phyloP scores from a whole-genome alignment of 305 asterid genomes.

The Fraxinus platypoda region DNA sequence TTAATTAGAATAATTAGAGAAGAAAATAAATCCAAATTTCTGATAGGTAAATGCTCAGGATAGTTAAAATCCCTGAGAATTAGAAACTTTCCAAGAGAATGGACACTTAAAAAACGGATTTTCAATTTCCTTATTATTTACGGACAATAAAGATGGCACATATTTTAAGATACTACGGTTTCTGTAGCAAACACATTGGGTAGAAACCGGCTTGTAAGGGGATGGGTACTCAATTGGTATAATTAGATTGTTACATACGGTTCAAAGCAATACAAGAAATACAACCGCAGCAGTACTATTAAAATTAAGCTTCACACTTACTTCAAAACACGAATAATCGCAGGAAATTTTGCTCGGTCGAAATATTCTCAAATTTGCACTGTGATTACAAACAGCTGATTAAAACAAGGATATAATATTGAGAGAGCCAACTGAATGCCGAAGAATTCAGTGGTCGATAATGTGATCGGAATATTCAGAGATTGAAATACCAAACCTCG shows the following conservation, averaged over 20 bases:
- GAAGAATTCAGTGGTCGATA: not conserved
- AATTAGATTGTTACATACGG: not conserved
- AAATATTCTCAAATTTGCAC: constrained; percentile 28
- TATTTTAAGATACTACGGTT: not conserved
- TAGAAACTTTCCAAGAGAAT: not conserved
- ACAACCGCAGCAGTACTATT: not conserved
- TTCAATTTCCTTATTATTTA: too few species aligned
- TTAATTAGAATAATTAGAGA: not conserved
- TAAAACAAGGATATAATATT: not conserved
- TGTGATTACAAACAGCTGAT: constrained; percentile 20
- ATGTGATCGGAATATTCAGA: not conserved
- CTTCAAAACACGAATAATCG: constrained; percentile 69
- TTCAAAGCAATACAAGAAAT: not conserved
- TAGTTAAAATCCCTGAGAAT: not conserved
- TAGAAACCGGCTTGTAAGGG: not conserved
- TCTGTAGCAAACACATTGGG: not conserved
- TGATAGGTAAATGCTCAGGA: not conserved
- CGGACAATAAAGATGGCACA: not conserved
- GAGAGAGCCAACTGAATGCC: constrained; percentile 6
- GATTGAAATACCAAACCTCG: not conserved
- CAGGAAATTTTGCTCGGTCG: constrained; percentile 43
- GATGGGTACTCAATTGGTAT: too few species aligned
- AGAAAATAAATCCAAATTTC: not conserved
- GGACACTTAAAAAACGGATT: not conserved
- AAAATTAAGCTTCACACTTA: constrained; percentile 24